phyloP scores from a whole-genome alignment of 768 basidiomycete species.

The Tylopilus plumbeoviolaceoides region DNA sequence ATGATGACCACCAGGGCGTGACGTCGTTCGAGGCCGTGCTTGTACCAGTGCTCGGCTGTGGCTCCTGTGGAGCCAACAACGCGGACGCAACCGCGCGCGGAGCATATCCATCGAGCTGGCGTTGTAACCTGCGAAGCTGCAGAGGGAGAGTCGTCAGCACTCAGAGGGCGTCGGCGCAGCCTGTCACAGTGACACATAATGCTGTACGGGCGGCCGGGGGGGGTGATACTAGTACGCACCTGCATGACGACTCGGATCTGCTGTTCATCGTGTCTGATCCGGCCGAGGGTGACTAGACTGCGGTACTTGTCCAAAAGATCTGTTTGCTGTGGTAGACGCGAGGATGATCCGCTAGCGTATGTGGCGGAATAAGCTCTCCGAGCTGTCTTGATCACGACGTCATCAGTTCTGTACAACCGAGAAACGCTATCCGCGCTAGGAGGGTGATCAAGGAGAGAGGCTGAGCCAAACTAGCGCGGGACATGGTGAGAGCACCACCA shows the following conservation, averaged over 20 bases:
- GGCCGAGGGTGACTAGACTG: constrained; percentile 42
- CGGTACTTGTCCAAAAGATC: constrained; percentile 11
- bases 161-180: no score
- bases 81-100: constrained; percentile 40
- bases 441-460: neutral
- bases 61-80: neutral
- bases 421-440: neutral
- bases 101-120: constrained; percentile 25
- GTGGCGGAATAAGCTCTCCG: neutral
- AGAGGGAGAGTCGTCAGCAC: neutral
- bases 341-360: neutral
- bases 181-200: no score
- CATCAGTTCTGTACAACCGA: neutral
- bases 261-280: constrained; percentile 47
- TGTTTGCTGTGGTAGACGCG: neutral
- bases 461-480: neutral
- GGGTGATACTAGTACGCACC: no score
- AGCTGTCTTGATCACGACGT: neutral
- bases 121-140: neutral
- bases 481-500: neutral
- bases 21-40: neutral
- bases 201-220: no score
- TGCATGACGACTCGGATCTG: constrained; percentile 45
- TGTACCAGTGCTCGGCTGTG: neutral
- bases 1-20: neutral